These are phyloP conservation scores for Hydnomerulius pinastri DNA, from an alignment of 768 basidiomycete genomes.

Conservation along the genomic window DNA sequence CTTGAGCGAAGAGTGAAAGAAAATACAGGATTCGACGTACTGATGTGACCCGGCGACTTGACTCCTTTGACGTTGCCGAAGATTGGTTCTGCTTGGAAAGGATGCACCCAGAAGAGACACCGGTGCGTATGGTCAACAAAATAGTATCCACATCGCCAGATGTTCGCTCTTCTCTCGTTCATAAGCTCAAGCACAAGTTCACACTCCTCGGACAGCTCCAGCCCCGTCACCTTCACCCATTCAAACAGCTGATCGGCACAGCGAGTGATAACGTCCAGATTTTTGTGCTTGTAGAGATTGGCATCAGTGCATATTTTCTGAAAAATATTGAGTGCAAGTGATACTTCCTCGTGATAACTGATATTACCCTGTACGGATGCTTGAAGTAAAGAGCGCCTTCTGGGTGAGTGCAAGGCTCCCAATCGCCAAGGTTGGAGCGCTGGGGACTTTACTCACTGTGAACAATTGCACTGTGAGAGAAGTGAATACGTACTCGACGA, in stretches of 20 bases:
- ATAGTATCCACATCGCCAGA: conserved; percentile 38
- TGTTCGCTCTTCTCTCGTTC: not conserved
- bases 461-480: not conserved
- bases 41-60: conserved; percentile 16
- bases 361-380: conserved; percentile 40
- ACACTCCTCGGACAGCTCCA: not conserved
- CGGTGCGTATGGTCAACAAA: conserved; percentile 44
- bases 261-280: not conserved
- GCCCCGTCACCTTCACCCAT: not conserved
- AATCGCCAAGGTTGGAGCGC: conserved; percentile 27
- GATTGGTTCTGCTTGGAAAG: conserved; percentile 33
- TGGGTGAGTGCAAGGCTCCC: conserved; percentile 48
- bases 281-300: conserved; percentile 4
- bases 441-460: not conserved
- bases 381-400: conserved; percentile 59
- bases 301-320: conserved; percentile 46
- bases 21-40: not conserved
- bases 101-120: conserved; percentile 49
- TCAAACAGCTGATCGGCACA: conserved; percentile 4
- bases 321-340: not conserved
- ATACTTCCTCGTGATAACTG: not conserved
- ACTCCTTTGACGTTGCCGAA: conserved; percentile 40
- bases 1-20: not conserved
- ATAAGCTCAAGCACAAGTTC: conserved; percentile 5
- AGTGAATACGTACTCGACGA: not conserved